phyloP scores from a whole-genome alignment of 23 red algal species.

The Pyropia haitanensis region DNA sequence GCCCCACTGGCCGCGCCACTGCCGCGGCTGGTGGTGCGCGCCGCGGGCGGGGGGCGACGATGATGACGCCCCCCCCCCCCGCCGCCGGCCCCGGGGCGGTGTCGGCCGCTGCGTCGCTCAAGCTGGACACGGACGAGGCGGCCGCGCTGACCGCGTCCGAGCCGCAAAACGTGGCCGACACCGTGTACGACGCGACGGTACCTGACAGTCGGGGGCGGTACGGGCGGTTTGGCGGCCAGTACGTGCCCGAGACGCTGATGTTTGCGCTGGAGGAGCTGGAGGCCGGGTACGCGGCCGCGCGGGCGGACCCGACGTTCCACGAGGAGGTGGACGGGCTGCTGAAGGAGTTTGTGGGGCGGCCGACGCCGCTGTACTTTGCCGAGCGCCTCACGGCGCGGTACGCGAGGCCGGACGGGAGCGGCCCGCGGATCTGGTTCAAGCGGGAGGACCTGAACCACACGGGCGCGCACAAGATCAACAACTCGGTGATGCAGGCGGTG shows the following conservation, averaged over 20 bases:
- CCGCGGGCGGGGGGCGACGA: too few species aligned
- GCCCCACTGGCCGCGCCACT: too few species aligned
- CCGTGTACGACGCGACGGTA: neutral
- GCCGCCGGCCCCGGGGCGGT: too few species aligned
- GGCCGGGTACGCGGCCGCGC: constrained; percentile 1
- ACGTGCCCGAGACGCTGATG: constrained; percentile 50
- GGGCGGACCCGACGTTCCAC: constrained; percentile 18
- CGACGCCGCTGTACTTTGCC: constrained; percentile 47
- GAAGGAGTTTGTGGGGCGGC: constrained; percentile 36
- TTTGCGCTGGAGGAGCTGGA: constrained; percentile 17
- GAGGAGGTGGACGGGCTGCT: constrained; percentile 16
- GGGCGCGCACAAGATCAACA: constrained; percentile 54
- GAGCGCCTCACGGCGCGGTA: constrained; percentile 23
- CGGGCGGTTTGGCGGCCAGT: constrained; percentile 25
- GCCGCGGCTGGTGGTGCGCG: too few species aligned
- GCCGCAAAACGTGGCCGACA: too few species aligned
- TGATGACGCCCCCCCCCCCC: too few species aligned
- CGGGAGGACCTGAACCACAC: constrained; percentile 45
- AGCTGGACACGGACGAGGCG: too few species aligned
- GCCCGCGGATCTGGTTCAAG: constrained; percentile 38
- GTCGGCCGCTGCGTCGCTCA: too few species aligned
- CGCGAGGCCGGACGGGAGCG: constrained; percentile 25
- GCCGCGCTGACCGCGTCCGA: too few species aligned
- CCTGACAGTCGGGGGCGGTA: constrained; percentile 10
- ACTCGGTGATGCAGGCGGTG: constrained; percentile 24